Evolutionary conservation across 2,329 filamentous ascomycete genomes (phyloP).

Genomic region (Dothiorella sarmentorum): DNA sequence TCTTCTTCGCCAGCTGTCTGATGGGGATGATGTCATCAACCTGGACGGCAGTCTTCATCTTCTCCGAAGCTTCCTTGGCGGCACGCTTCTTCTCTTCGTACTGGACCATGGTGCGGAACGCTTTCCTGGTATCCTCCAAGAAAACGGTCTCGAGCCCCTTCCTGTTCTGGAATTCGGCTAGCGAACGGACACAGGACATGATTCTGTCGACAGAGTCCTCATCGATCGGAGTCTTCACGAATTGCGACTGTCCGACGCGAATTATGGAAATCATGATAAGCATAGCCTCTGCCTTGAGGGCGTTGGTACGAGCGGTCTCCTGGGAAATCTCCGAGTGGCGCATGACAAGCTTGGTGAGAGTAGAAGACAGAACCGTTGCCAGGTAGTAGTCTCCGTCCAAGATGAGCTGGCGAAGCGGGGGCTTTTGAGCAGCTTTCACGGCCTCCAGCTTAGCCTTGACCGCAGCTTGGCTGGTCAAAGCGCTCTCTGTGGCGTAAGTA

Average conservation of each 20-base stretch:
- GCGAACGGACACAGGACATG: conserved; percentile 92
- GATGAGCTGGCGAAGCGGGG: conserved; percentile 88
- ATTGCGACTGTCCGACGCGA: conserved; percentile 96
- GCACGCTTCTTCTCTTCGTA: conserved; percentile 96
- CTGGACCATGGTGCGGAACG: conserved; percentile 95
- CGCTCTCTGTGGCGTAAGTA: conserved; percentile 95
- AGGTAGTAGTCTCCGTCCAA: conserved; percentile 97
- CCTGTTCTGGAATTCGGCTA: conserved; percentile 84
- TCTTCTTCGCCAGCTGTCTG: conserved; percentile 90
- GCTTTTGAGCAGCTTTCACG: conserved; percentile 95
- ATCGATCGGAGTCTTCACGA: conserved; percentile 94
- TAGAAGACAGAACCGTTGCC: conserved; percentile 90
- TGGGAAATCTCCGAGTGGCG: conserved; percentile 89
- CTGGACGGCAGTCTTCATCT: conserved; percentile 89
- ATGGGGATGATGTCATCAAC: conserved; percentile 94
- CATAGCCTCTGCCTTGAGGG: conserved; percentile 94
- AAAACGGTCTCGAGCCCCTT: conserved; percentile 91
- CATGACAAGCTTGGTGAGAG: conserved; percentile 96
- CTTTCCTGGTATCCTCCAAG: conserved; percentile 89
- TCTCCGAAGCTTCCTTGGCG: conserved; percentile 89
- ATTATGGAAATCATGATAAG: conserved; percentile 99
- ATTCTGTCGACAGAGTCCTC: conserved; percentile 98
- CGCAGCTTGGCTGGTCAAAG: conserved; percentile 86
- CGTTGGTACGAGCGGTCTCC: conserved; percentile 84
- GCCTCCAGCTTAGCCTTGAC: conserved; percentile 89